These are phyloP conservation scores for Candida namnaoensis DNA, from an alignment of 805 yeast genomes.

Conservation along the genomic window DNA sequence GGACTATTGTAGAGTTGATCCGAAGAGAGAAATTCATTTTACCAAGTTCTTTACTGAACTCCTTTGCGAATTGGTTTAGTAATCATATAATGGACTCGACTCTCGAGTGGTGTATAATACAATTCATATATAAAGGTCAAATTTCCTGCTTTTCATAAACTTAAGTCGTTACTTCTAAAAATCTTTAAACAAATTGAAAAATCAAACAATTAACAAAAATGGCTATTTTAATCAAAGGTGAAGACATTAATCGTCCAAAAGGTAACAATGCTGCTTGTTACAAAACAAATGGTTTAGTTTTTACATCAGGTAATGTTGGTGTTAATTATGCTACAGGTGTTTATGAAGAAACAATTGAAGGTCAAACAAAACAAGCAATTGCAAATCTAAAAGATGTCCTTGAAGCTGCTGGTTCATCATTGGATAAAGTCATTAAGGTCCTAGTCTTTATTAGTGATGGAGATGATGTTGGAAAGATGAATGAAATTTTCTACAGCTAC, in stretches of 20 bases:
- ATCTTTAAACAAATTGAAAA: too few species aligned
- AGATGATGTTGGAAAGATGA: slow-evolving; percentile 28
- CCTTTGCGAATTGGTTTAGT: too few species aligned
- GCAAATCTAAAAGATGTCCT: slow-evolving; percentile 28
- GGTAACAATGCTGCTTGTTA: background rate
- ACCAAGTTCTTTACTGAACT: too few species aligned
- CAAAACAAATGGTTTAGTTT: slow-evolving; percentile 24
- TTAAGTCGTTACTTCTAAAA: too few species aligned
- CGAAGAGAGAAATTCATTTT: too few species aligned
- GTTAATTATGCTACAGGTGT: slow-evolving; percentile 27
- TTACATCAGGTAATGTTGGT: slow-evolving; percentile 36
- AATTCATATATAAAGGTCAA: too few species aligned
- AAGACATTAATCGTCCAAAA: background rate
- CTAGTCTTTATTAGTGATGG: slow-evolving; percentile 33
- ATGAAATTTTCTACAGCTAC: slow-evolving; percentile 29
- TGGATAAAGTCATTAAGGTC: slow-evolving; percentile 34
- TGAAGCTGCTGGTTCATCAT: slow-evolving; percentile 29
- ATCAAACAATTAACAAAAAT: slow-evolving; percentile 12
- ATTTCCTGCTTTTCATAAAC: too few species aligned
- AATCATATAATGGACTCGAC: too few species aligned
- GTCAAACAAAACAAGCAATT: slow-evolving; percentile 34
- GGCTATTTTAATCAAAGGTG: background rate
- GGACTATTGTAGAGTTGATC: too few species aligned
- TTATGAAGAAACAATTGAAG: slow-evolving; percentile 28
- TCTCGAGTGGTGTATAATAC: too few species aligned